Evolutionary conservation across 1,139 yeast genomes (phyloP).

Genomic region (Lizanozyma gosingica): DNA sequence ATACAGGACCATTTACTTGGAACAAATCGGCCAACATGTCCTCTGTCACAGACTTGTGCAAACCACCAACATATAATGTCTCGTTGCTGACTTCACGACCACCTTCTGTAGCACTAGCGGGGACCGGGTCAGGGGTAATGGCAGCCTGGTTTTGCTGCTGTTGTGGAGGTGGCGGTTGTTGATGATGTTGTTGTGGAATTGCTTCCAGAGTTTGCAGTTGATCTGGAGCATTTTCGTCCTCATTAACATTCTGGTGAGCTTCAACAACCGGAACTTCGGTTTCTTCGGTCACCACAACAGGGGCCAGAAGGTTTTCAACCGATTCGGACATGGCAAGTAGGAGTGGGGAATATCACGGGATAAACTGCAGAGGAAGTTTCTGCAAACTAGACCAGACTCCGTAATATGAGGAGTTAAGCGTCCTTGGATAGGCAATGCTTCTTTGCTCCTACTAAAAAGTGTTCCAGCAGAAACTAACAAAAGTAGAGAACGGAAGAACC

Average conservation of each 20-base stretch:
- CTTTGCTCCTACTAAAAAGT: too few relatives aligned
- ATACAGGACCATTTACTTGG: constrained; percentile 50
- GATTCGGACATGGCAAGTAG: too few relatives aligned
- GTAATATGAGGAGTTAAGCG: too few relatives aligned
- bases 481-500: too few relatives aligned
- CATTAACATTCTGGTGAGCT: not conserved
- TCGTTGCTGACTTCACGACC: constrained; percentile 72
- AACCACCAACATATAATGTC: constrained; percentile 69
- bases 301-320: too few relatives aligned
- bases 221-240: constrained; percentile 4
- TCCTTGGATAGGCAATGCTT: too few relatives aligned
- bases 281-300: not conserved
- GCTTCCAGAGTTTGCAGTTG: constrained; percentile 2
- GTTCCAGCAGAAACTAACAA: too few relatives aligned
- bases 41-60: constrained; percentile 59
- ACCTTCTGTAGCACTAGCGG: constrained; percentile 69
- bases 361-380: too few relatives aligned
- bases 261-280: not conserved
- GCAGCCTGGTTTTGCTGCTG: constrained; percentile 14
- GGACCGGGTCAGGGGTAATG: constrained; percentile 15
- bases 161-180: constrained; percentile 9
- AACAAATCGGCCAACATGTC: constrained; percentile 54
- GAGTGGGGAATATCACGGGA: too few relatives aligned
- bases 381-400: too few relatives aligned
- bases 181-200: constrained; percentile 4